Evolutionary conservation across 164 flowering plant species (phyloP).

Genomic region (Liriodendron chinense): DNA sequence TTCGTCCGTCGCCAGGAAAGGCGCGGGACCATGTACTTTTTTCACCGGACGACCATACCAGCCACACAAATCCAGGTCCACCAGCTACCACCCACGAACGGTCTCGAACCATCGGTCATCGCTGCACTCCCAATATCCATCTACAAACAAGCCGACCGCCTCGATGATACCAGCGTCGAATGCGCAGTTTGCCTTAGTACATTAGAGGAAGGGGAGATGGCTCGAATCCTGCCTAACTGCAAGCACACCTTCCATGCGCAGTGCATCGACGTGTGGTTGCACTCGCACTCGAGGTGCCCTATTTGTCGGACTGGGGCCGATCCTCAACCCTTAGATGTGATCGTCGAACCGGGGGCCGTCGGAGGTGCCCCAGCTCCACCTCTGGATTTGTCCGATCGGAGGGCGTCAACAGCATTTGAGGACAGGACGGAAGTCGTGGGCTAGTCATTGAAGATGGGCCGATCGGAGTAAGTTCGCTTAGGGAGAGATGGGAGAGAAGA

Average conservation of each 20-base stretch:
- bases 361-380: too few species aligned
- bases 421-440: too few species aligned
- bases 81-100: slow-evolving; percentile 15
- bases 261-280: slow-evolving; percentile 52
- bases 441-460: too few species aligned
- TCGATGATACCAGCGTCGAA: slow-evolving; percentile 13
- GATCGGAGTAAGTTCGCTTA: too few species aligned
- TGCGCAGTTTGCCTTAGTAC: slow-evolving; percentile 46
- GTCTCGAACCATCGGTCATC: slow-evolving; percentile 28
- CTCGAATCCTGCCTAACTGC: slow-evolving; percentile 33
- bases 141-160: slow-evolving; percentile 14
- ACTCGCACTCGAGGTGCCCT: slow-evolving; percentile 38
- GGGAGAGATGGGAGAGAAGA: too few species aligned
- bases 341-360: too few species aligned
- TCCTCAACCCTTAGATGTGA: too few species aligned
- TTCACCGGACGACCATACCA: slow-evolving; percentile 7
- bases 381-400: too few species aligned
- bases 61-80: background rate
- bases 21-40: slow-evolving; percentile 6
- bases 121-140: slow-evolving; percentile 24
- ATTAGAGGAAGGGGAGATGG: slow-evolving; percentile 30
- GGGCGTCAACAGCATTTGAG: too few species aligned
- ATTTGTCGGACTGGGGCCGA: slow-evolving; percentile 41
- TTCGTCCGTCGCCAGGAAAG: slow-evolving; percentile 27
- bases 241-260: slow-evolving; percentile 44